Conservation (phyloP, 2,329 filamentous ascomycete species). For the Verticillium dahliae region DNA sequence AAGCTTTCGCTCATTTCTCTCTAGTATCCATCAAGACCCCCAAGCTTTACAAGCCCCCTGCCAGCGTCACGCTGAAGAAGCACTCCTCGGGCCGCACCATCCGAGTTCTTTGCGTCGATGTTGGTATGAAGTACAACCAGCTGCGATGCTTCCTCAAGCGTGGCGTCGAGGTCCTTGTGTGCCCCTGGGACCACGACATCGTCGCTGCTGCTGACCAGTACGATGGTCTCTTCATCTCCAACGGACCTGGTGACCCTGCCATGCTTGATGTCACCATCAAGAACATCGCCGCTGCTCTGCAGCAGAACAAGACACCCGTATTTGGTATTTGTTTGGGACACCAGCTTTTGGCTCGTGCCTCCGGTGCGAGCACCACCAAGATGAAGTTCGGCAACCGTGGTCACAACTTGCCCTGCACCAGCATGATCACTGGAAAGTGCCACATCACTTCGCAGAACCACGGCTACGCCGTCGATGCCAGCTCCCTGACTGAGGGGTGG, state of each 20-base stretch:
- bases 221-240: constrained; percentile 95
- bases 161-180: constrained; percentile 88
- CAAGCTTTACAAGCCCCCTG: constrained; percentile 74
- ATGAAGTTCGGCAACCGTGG: constrained; percentile 99
- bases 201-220: constrained; percentile 72
- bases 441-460: constrained; percentile 99
- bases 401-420: constrained; percentile 97
- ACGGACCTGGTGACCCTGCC: constrained; percentile 92
- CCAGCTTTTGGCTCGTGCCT: constrained; percentile 82
- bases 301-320: constrained; percentile 75
- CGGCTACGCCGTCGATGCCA: constrained; percentile 85
- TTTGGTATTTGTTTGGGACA: constrained; percentile 97
- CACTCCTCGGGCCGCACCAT: constrained; percentile 84
- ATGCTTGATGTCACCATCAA: constrained; percentile 74
- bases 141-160: constrained; percentile 85
- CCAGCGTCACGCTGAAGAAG: constrained; percentile 60
- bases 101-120: constrained; percentile 87
- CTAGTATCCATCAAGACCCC: constrained; percentile 84
- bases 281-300: constrained; percentile 69
- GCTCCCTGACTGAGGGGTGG: constrained; percentile 72
- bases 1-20: constrained; percentile 29
- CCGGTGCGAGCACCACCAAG: constrained; percentile 80
- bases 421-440: constrained; percentile 89
- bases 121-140: constrained; percentile 98
- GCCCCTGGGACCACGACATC: constrained; percentile 95